phyloP scores from a whole-genome alignment of 352 stramenopile genomes.

The Phytophthora ramorum region DNA sequence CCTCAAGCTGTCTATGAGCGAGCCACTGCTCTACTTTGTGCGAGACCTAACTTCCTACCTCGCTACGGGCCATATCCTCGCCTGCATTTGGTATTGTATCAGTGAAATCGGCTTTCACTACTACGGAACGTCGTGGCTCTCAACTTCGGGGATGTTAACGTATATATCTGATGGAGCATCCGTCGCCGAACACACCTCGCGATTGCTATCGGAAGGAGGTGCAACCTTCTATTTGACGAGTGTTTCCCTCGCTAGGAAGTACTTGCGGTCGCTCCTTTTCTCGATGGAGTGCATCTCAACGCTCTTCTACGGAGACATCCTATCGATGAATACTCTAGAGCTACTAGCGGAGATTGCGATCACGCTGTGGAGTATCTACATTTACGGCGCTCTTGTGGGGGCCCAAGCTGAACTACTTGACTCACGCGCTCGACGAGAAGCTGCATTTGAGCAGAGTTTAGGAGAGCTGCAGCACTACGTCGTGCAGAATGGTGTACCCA shows the following conservation, averaged over 20 bases:
- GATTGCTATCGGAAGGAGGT: conserved; percentile 17
- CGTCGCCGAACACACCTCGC: conserved; percentile 2
- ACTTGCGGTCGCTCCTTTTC: conserved; percentile 70
- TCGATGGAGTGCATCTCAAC: conserved; percentile 73
- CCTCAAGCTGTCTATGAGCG: conserved; percentile 50
- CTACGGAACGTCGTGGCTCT: conserved; percentile 52
- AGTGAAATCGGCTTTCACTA: conserved; percentile 52
- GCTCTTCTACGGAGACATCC: conserved; percentile 75
- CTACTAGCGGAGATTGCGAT: conserved; percentile 58
- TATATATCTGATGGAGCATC: conserved; percentile 19
- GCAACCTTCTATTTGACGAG: conserved; percentile 11
- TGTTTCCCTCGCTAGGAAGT: conserved; percentile 63
- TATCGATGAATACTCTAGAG: conserved; percentile 73
- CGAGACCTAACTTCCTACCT: conserved; percentile 55
- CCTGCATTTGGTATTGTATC: conserved; percentile 61
- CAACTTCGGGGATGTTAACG: conserved; percentile 59
- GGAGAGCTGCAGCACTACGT: conserved; percentile 76
- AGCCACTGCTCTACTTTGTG: conserved; percentile 52
- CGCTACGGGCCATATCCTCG: conserved; percentile 66
- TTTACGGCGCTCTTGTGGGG: conserved; percentile 69
- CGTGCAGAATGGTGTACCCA: conserved; percentile 68
- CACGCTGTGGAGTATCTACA: conserved; percentile 74
- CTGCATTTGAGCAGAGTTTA: conserved; percentile 69
- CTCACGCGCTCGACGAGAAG: conserved; percentile 48
- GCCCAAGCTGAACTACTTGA: conserved; percentile 63